Conservation (phyloP, 108 stramenopile genomes). For the Discostella pseudostelligera region DNA sequence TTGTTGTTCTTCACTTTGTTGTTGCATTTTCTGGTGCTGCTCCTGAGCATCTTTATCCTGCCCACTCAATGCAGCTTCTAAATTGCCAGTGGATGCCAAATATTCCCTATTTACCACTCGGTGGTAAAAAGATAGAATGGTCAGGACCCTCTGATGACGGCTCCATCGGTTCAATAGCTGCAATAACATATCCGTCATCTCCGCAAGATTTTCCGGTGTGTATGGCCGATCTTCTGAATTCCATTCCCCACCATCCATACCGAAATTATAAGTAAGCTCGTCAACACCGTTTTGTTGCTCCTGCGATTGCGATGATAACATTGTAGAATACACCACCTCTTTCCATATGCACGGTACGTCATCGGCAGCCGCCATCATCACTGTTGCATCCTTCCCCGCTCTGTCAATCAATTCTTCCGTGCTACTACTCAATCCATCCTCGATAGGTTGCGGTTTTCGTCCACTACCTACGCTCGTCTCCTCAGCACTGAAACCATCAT, state of each 20-base stretch:
- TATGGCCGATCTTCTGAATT: conserved; percentile 19
- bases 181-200: conserved; percentile 24
- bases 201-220: conserved; percentile 25
- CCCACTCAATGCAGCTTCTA: conserved; percentile 4
- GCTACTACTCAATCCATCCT: not conserved
- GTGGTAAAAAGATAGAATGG: conserved; percentile 34
- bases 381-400: conserved; percentile 9
- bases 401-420: conserved; percentile 16
- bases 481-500: conserved; percentile 2
- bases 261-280: too few relatives aligned
- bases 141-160: conserved; percentile 34
- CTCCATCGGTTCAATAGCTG: conserved; percentile 43
- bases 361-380: conserved; percentile 2
- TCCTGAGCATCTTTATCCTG: not conserved
- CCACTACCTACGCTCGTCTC: not conserved
- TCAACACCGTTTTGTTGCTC: not conserved
- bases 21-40: not conserved
- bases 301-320: not conserved
- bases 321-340: conserved; percentile 16
- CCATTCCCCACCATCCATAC: conserved; percentile 8
- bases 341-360: conserved; percentile 44
- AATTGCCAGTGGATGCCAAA: conserved; percentile 11
- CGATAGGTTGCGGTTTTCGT: not conserved
- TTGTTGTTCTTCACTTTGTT: not conserved
- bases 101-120: conserved; percentile 32